These are phyloP conservation scores for Lepidium didymum DNA, from an alignment of 345 rosid species.

Conservation along the genomic window DNA sequence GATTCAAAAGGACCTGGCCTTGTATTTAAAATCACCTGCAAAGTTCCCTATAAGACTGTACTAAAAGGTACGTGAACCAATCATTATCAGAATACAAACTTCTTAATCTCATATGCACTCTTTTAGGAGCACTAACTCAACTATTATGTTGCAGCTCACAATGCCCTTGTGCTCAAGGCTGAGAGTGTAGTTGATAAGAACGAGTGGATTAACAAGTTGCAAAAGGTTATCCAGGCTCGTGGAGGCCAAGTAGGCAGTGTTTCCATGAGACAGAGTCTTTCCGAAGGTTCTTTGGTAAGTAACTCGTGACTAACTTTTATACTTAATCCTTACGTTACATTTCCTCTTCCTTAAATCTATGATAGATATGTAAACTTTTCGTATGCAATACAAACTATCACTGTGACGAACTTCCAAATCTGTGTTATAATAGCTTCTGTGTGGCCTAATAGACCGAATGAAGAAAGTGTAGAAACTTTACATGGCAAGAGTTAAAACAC, in stretches of 20 bases:
- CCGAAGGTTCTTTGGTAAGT: constrained; percentile 99
- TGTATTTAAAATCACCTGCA: constrained; percentile 75
- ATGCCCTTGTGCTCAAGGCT: constrained; percentile 77
- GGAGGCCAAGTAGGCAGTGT: constrained; percentile 66
- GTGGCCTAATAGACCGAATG: neutral
- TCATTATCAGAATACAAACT: constrained; percentile 7
- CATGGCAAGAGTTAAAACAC: neutral
- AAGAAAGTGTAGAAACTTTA: neutral
- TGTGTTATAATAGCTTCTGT: neutral
- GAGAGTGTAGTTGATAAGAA: constrained; percentile 75
- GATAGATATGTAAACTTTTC: neutral
- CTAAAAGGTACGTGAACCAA: constrained; percentile 54
- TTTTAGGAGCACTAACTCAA: neutral
- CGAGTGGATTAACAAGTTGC: constrained; percentile 84
- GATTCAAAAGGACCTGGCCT: constrained; percentile 59
- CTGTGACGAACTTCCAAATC: neutral
- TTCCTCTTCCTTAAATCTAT: neutral
- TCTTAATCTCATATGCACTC: neutral
- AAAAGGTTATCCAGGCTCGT: constrained; percentile 50
- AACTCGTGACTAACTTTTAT: neutral
- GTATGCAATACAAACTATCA: neutral
- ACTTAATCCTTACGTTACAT: neutral
- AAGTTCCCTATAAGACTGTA: constrained; percentile 88
- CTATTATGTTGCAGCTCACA: constrained; percentile 64
- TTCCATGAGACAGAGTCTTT: constrained; percentile 81